Percentiles rank a stretch among this genome's conserved stretches.
Evolutionary conservation across 805 yeast genomes (phyloP).

Genomic region (Sugiyamaella chiloensis): DNA sequence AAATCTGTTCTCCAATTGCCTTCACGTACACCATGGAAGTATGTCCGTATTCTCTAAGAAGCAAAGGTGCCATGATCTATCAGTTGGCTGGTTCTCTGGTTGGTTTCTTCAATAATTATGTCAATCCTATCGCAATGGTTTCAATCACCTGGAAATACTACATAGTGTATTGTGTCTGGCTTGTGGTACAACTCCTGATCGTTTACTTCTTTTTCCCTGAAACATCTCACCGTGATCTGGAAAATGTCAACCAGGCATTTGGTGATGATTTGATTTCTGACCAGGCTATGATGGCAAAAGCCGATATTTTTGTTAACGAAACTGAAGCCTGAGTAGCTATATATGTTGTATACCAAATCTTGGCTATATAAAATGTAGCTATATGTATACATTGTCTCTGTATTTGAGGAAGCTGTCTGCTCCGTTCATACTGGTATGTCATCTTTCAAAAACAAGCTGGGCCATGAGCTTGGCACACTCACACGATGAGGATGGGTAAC

Average conservation of each 20-base stretch:
- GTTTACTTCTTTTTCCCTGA: conserved; percentile 39
- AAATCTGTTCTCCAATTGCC: conserved; percentile 16
- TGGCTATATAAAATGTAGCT: no score
- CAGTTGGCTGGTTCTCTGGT: conserved; percentile 21
- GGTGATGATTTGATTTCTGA: background rate
- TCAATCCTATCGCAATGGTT: conserved; percentile 40
- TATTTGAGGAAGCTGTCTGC: no score
- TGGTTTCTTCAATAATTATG: conserved; percentile 32
- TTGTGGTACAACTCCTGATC: conserved; percentile 32
- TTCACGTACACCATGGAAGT: conserved; percentile 22
- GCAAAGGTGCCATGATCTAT: conserved; percentile 40
- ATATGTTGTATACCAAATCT: no score
- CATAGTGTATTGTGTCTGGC: conserved; percentile 33
- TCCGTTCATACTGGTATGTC: no score
- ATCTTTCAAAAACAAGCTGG: conserved; percentile 33
- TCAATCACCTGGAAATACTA: conserved; percentile 44
- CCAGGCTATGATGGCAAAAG: conserved; percentile 1
- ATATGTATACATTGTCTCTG: no score
- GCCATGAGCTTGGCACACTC: conserved; percentile 40
- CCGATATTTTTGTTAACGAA: background rate
- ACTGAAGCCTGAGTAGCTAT: no score
- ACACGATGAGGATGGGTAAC: conserved; percentile 53
- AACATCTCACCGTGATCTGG: conserved; percentile 42
- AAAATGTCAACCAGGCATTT: conserved; percentile 23
- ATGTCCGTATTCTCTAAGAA: conserved; percentile 33